Base-by-base conservation (phyloP, 2,329 filamentous ascomycete species). In the Aspergillus intermedius region DNA sequence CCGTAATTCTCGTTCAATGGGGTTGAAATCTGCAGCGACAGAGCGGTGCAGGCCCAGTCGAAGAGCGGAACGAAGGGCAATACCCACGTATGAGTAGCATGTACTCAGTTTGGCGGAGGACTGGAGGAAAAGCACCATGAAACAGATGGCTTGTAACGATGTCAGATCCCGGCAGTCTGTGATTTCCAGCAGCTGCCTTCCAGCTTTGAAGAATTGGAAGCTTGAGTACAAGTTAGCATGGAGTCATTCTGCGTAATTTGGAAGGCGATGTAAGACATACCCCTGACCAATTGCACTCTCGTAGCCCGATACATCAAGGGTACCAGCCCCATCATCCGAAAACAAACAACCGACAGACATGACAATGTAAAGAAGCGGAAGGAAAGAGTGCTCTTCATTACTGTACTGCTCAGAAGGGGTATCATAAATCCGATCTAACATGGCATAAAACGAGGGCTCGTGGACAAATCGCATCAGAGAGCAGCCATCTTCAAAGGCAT, bases 81-180 rank as follows among this genome's bases (percentile, higher is more conserved):
- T 86, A 5, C 87, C 87, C 43, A 91, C 78, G 57, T 88, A 90
- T 0, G 86, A 82, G 66, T 91, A 91, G 63, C 87, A 91, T 8
- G 83, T 86, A 61, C 83, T 87, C 25, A 91, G 72, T 61, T 88
- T 88, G 8, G 87, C 86, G 2, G 88, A 87, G 2, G 85, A 82
- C 61, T 93, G 88, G 1, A 91, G 75, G 61, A 91, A 93, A 2
- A 91, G 72, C 44, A 90, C 86, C 78, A 90, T 87, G 63, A 88
- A 90, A 17, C 90, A 71, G 5, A 93, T 76, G 2, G 85, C 82
- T 64, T 93, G 87, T 7, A 91, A 72, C 1, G 87, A 87, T 17
- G 77, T 79, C 40, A 91, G 73, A 61, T 91, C 87, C 42, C 87
- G 82, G 57, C 86, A 90, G 52, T 78, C 75, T 1, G 76, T 78